Conservation (phyloP, 441 rosid genomes). For the Croton setiger region DNA sequence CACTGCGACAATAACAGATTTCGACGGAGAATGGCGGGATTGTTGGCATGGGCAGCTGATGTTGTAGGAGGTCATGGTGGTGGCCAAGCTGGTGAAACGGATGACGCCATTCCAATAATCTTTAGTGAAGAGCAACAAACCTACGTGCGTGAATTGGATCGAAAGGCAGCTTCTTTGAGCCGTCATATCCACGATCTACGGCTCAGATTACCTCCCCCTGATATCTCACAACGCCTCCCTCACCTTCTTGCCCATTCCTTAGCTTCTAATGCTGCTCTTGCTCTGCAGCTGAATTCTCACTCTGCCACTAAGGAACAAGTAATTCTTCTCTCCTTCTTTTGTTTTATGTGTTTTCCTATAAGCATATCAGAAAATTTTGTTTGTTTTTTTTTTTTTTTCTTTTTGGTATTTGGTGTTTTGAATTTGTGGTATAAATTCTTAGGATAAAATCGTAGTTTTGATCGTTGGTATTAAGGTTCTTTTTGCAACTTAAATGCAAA, state of each 20-base stretch:
- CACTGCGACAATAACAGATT: background rate
- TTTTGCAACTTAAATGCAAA: background rate
- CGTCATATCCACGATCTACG: conserved; percentile 86
- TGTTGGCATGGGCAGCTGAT: conserved; percentile 84
- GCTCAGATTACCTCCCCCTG: conserved; percentile 75
- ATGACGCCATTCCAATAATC: conserved; percentile 33
- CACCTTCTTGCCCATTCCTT: conserved; percentile 88
- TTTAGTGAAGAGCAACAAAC: conserved; percentile 58
- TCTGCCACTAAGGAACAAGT: conserved; percentile 90
- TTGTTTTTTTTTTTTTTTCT: background rate
- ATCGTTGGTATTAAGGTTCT: background rate
- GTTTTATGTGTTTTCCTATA: too few species aligned
- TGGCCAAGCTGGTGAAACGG: conserved; percentile 38
- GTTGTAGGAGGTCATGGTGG: conserved; percentile 66
- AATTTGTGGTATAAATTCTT: background rate
- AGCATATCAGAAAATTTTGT: background rate
- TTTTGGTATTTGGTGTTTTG: background rate
- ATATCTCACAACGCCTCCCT: conserved; percentile 86
- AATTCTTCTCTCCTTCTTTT: background rate
- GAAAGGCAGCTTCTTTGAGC: conserved; percentile 61
- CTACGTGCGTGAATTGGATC: conserved; percentile 61
- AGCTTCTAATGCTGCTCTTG: conserved; percentile 85
- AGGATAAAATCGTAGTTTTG: background rate
- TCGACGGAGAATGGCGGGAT: conserved; percentile 52
- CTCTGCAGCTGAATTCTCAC: conserved; percentile 88